phyloP scores from a whole-genome alignment of 2,329 filamentous ascomycete genomes.

The Sporothrix euskadiensis region DNA sequence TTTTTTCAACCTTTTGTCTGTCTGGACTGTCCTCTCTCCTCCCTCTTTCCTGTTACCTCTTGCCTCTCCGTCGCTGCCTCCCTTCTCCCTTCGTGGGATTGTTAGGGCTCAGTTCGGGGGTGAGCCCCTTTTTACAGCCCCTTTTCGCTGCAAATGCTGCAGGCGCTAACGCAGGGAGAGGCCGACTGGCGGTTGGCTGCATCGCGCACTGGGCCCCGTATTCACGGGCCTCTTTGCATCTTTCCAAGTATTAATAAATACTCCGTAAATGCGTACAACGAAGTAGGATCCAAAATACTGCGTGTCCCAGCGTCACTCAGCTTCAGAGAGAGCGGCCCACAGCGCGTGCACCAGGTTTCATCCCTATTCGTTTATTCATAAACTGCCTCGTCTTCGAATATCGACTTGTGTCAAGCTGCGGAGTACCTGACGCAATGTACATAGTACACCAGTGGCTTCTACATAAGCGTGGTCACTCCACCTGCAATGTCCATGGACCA shows the following conservation, averaged over 20 bases:
- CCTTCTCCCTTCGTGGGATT: background rate
- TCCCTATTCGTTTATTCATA: constrained; percentile 17
- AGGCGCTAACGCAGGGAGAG: constrained; percentile 27
- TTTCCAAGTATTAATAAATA: no score
- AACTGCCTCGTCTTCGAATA: background rate
- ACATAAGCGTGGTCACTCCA: no score
- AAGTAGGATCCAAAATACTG: background rate
- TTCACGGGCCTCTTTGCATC: background rate
- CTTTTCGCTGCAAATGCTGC: constrained; percentile 1
- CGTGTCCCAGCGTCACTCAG: background rate
- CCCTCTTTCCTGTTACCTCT: no score
- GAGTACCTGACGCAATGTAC: background rate
- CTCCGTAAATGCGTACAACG: no score
- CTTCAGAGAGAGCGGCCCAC: background rate
- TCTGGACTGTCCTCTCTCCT: background rate
- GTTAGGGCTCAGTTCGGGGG: background rate
- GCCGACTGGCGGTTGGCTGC: background rate
- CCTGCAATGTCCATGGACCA: background rate
- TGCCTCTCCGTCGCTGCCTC: background rate
- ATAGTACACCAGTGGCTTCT: background rate
- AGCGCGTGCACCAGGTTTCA: constrained; percentile 23
- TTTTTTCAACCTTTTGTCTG: background rate
- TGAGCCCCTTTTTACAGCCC: background rate
- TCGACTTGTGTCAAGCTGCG: background rate
- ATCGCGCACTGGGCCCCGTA: background rate